Base-by-base conservation (phyloP, 2,329 filamentous ascomycete species). In the Pseudocercospora cruenta region DNA sequence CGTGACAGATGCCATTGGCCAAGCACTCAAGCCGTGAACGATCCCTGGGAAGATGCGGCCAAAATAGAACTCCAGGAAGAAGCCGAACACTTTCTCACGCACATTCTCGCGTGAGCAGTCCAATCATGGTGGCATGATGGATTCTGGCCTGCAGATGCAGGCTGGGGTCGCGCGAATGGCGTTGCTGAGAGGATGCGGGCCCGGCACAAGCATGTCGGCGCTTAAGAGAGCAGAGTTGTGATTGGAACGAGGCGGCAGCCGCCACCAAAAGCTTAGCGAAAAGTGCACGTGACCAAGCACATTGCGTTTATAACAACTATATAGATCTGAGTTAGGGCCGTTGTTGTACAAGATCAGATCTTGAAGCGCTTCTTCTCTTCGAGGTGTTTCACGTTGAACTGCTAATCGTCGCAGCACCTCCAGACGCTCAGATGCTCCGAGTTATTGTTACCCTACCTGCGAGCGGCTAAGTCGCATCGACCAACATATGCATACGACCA, bases 1-100 rank as follows among this genome's bases (percentile, higher is more conserved):
- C 31, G 57, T 55, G 64, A 45, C 31, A 47, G 60, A 63, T 58
- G 60, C 64, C 64, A 63, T 63, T 66, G 64, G 64, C 64, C 64
- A 66, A 66, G 64, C 24, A 54, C 33, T 62, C 59, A 58, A 62
- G 59, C 59, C 64, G 55, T 45, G 39, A 58, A 28, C 60, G 49
- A 58, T 54, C 45, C 62, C 62, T 24, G 62, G n/a, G 19, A 16
- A 16, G 57, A 28, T 28, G 45, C 59, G 62, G 54, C 31, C 54
- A 62, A 45, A 66, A 66, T 66, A 66, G 64, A 60, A 66, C n/a
- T 9, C 16, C n/a, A 49, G 45, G 45, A 49, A 49, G 45, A 49
- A 49, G 45, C 45, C 45, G 45, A 49, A 22, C 8, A 19, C 43
- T 8, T 12, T 47, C 43, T 47, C 21, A 47, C 21, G 43, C 43